Percentiles rank a stretch among this genome's conserved stretches.
Evolutionary conservation across 2,329 filamentous ascomycete species (phyloP).

Genomic region (Colletotrichum sp.): DNA sequence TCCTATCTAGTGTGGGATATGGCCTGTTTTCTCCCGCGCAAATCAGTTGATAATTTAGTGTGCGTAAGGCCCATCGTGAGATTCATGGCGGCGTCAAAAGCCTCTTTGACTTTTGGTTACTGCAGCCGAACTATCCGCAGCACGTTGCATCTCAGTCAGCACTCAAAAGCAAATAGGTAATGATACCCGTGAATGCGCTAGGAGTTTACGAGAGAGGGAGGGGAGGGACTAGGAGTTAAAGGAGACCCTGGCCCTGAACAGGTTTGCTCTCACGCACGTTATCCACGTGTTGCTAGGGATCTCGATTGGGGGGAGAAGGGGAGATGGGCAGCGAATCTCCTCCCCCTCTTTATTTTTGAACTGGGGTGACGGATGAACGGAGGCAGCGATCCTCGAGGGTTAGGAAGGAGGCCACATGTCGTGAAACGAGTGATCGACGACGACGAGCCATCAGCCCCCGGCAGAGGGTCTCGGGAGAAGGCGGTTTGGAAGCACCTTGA

Average conservation of each 20-base stretch:
- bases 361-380: neutral
- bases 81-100: neutral
- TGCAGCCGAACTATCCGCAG: neutral
- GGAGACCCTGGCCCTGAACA: neutral
- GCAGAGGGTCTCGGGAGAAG: neutral
- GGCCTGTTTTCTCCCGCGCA: neutral
- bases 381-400: neutral
- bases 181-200: neutral
- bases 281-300: neutral
- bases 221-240: neutral
- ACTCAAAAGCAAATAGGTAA: neutral
- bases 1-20: neutral
- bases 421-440: neutral
- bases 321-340: neutral
- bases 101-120: neutral
- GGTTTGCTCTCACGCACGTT: neutral
- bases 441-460: neutral
- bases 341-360: neutral
- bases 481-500: neutral
- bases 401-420: neutral
- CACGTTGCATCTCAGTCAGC: neutral
- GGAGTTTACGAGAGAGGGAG: neutral
- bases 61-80: neutral
- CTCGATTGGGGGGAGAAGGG: neutral
- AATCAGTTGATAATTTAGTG: neutral